These are phyloP conservation scores for Taphrina sp. DNA, from an alignment of 1,139 yeast species.

Conservation along the genomic window DNA sequence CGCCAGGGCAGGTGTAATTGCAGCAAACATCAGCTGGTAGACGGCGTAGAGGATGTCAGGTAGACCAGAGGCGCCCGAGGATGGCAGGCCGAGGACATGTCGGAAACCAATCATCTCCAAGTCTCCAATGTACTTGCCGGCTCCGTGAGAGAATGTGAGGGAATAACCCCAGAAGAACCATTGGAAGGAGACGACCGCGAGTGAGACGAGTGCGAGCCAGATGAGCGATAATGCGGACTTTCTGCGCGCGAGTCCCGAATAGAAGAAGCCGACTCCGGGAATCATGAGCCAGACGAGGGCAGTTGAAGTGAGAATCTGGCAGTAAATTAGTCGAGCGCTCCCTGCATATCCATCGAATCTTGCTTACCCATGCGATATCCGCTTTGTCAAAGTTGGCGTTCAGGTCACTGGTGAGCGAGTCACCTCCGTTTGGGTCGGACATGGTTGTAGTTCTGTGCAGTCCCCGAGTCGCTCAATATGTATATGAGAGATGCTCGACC, in stretches of 20 bases:
- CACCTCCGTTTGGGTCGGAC: constrained; percentile 28
- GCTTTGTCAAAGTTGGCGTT: constrained; percentile 48
- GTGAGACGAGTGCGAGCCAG: constrained; percentile 74
- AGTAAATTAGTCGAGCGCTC: neutral
- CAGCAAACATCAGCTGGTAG: constrained; percentile 86
- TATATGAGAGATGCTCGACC: no score
- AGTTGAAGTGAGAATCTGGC: constrained; percentile 48
- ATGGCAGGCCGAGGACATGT: constrained; percentile 56
- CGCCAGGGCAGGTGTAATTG: constrained; percentile 74
- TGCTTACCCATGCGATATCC: constrained; percentile 50
- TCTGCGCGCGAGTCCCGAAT: constrained; percentile 88
- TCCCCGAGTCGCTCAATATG: no score
- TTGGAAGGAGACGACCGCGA: constrained; percentile 80
- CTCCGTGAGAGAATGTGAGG: constrained; percentile 71
- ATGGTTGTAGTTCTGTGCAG: no score
- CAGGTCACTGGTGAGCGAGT: constrained; percentile 35
- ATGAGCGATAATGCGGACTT: constrained; percentile 87
- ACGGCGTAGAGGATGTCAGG: constrained; percentile 84
- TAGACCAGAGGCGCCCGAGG: constrained; percentile 51
- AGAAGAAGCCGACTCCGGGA: constrained; percentile 89
- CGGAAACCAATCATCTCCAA: constrained; percentile 74
- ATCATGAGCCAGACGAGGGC: constrained; percentile 87
- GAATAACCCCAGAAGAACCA: constrained; percentile 99
- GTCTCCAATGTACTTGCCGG: constrained; percentile 78
- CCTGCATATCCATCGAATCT: neutral